Evolutionary conservation across 164 flowering plant species (phyloP).

Genomic region (Dillenia suffruticosa): DNA sequence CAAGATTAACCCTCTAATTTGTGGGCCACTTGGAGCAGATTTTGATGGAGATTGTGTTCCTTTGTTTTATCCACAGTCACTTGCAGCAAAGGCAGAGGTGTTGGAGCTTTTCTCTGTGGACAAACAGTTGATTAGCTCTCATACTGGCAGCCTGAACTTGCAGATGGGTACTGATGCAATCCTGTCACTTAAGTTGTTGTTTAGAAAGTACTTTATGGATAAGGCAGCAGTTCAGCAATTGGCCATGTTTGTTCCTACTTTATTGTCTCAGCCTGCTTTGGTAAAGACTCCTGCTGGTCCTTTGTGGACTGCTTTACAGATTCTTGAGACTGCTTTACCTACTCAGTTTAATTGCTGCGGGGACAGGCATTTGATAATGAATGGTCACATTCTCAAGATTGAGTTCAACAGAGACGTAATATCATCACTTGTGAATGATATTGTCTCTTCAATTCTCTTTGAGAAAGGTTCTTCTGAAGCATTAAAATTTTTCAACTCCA

Average conservation of each 20-base stretch:
- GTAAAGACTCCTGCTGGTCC: slow-evolving; percentile 35
- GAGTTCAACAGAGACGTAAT: slow-evolving; percentile 43
- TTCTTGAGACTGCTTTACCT: slow-evolving; percentile 64
- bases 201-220: slow-evolving; percentile 36
- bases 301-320: slow-evolving; percentile 66
- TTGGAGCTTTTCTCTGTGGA: slow-evolving; percentile 83
- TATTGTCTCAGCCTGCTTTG: slow-evolving; percentile 55
- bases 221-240: slow-evolving; percentile 56
- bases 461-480: slow-evolving; percentile 71
- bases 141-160: slow-evolving; percentile 69
- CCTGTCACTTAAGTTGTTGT: slow-evolving; percentile 59
- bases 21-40: slow-evolving; percentile 91
- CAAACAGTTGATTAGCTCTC: slow-evolving; percentile 87
- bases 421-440: slow-evolving; percentile 43
- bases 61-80: slow-evolving; percentile 85
- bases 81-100: slow-evolving; percentile 91
- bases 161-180: slow-evolving; percentile 76
- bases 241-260: slow-evolving; percentile 49
- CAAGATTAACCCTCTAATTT: slow-evolving; percentile 89
- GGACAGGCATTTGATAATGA: slow-evolving; percentile 38
- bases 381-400: slow-evolving; percentile 44
- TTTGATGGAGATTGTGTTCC: slow-evolving; percentile 97
- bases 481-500: slow-evolving; percentile 47
- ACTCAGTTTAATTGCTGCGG: slow-evolving; percentile 44
- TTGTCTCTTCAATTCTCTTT: slow-evolving; percentile 45